Base-by-base conservation (phyloP, 78 protist species). In the Planoprotostelium fungivorum region DNA sequence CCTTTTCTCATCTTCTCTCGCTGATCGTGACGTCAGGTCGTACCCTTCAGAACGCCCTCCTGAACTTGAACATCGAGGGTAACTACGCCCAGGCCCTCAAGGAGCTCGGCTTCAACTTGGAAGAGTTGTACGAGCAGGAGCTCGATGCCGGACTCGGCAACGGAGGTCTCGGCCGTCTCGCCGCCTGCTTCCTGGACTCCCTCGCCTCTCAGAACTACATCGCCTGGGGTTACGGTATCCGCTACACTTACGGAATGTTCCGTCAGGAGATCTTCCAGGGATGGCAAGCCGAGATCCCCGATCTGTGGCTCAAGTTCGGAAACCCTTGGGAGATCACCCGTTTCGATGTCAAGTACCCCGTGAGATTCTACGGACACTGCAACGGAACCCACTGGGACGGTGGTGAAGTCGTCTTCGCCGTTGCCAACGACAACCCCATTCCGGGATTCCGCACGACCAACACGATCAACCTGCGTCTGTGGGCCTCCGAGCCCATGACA, bases 121-220 rank as follows among this genome's bases (percentile, higher is more conserved):
- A 96, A 73, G 94, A 93, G 10, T 90, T 97, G 84, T 91, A 93
- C 23, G 96, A 91, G 90, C 92, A 96, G 90, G 99, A 98, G 92
- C 90, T 88, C 34, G 99, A 98, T 83, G 99, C 99, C 0, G 99
- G 97, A 28, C 97, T 98, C 23, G 99, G 99, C 85, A 98, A 98
- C 89, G 99, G 99, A 29, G 99, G 99, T 51, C 95, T 98, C 28
- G 99, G 99, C 38, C 93, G 99, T 0, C 92, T 97, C 9, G 98
- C 98, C 0, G 97, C 98, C 28, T 96, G 98, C 83, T 96, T 97
- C 89, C 89, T 97, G 92, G 98, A 97, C 84, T 94, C 98, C 16
- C 73, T 97, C 90, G 98, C 99, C 39, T 96, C 99, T 1, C 90
- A 96, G 31, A 92, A 92, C 93, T 95, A 92, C 36, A 98, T 99